Conservation (phyloP, 2,329 filamentous ascomycete genomes). For the Fusarium setosum region DNA sequence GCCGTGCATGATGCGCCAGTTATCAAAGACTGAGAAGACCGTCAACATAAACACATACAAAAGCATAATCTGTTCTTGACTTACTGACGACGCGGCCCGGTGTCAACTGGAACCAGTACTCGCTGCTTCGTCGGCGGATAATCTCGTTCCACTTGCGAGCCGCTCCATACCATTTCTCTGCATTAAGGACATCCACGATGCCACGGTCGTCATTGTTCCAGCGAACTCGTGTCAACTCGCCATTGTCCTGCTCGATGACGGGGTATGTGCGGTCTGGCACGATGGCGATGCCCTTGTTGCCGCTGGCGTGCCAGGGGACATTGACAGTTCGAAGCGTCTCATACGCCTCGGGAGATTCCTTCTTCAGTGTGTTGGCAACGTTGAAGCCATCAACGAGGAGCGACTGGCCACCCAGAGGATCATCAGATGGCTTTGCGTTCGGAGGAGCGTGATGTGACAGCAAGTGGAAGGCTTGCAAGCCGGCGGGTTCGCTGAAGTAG, state of each 20-base stretch:
- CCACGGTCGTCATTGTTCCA: slow-evolving; percentile 97
- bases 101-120: slow-evolving; percentile 84
- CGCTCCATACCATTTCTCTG: slow-evolving; percentile 80
- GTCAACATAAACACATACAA: slow-evolving; percentile 22
- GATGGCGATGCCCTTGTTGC: slow-evolving; percentile 86
- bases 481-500: slow-evolving; percentile 93
- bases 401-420: slow-evolving; percentile 74
- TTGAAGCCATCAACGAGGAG: slow-evolving; percentile 89
- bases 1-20: slow-evolving; percentile 94
- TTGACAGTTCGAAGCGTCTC: slow-evolving; percentile 64
- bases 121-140: slow-evolving; percentile 70
- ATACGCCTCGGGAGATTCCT: slow-evolving; percentile 67
- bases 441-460: slow-evolving; percentile 72
- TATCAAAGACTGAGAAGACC: slow-evolving; percentile 78
- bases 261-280: slow-evolving; percentile 77
- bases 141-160: slow-evolving; percentile 80
- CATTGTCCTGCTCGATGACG: slow-evolving; percentile 72
- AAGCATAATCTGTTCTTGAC: slow-evolving; percentile 44
- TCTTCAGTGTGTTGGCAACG: slow-evolving; percentile 70
- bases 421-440: slow-evolving; percentile 45
- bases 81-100: slow-evolving; percentile 83
- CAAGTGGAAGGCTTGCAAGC: slow-evolving; percentile 92
- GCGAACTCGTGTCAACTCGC: slow-evolving; percentile 69
- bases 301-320: slow-evolving; percentile 87
- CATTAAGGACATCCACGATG: slow-evolving; percentile 55